A percentile compares a stretch with the other conserved stretches of the same genome.
These are phyloP conservation scores for Pleoardoris graminearum DNA, from an alignment of 2,329 filamentous ascomycete species.

Conservation along the genomic window DNA sequence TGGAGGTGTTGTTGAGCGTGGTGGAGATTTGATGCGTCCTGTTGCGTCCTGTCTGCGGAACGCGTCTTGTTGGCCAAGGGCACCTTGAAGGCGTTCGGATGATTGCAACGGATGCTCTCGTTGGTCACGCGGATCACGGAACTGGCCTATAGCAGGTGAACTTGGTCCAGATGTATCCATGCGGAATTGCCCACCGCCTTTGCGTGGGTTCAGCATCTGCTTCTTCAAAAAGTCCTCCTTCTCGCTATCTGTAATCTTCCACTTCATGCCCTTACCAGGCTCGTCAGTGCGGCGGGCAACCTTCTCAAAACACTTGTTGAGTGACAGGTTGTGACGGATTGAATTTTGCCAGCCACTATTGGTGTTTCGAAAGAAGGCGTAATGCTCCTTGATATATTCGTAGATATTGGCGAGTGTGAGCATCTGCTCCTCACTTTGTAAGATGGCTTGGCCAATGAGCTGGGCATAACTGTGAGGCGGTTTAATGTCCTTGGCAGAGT, in stretches of 20 bases:
- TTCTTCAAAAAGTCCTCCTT: slow-evolving; percentile 87
- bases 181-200: slow-evolving; percentile 37
- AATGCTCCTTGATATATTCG: slow-evolving; percentile 85
- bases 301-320: slow-evolving; percentile 95
- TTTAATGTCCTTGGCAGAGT: slow-evolving; percentile 87
- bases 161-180: slow-evolving; percentile 69
- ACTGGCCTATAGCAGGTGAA: slow-evolving; percentile 57
- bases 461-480: slow-evolving; percentile 96
- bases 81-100: slow-evolving; percentile 52
- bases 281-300: slow-evolving; percentile 90
- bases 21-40: slow-evolving; percentile 45
- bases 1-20: slow-evolving; percentile 53
- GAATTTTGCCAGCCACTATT: slow-evolving; percentile 97
- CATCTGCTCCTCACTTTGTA: slow-evolving; percentile 83
- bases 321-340: slow-evolving; percentile 91
- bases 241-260: slow-evolving; percentile 85
- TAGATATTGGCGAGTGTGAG: slow-evolving; percentile 93
- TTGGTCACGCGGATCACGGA: slow-evolving; percentile 17
- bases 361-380: slow-evolving; percentile 88
- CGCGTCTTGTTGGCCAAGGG: slow-evolving; percentile 30
- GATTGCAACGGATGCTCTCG: slow-evolving; percentile 60
- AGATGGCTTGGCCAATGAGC: slow-evolving; percentile 94
- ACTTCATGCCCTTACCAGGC: slow-evolving; percentile 98
- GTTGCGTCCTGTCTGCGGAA: slow-evolving; percentile 24
- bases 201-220: slow-evolving; percentile 52